Percentiles rank a stretch among this genome's conserved stretches.
phyloP scores from a whole-genome alignment of 2,329 filamentous ascomycete species.

The Pseudofabraea citricarpa region DNA sequence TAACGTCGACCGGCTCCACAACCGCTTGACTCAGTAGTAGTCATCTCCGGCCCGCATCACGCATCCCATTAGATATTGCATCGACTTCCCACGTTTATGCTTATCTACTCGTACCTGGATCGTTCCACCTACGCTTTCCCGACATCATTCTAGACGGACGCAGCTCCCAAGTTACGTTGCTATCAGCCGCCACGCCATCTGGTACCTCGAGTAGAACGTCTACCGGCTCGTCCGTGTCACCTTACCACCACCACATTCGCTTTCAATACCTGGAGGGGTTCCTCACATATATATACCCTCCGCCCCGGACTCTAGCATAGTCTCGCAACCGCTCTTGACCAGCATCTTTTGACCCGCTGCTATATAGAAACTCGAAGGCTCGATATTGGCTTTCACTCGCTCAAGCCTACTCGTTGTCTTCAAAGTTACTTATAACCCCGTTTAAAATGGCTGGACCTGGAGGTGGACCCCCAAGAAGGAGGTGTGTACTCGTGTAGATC shows the following conservation, averaged over 20 bases:
- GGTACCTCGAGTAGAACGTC: constrained; percentile 5
- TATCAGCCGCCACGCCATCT: constrained; percentile 21
- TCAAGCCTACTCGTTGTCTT: constrained; percentile 31
- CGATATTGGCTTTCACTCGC: constrained; percentile 30
- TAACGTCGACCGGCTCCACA: constrained; percentile 4
- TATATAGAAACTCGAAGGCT: constrained; percentile 12
- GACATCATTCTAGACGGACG: constrained; percentile 10
- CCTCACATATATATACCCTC: no score
- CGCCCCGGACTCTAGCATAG: no score
- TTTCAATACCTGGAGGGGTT: no score
- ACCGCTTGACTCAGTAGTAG: no score
- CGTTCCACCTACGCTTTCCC: constrained; percentile 2
- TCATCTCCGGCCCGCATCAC: no score
- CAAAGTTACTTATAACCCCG: constrained; percentile 15
- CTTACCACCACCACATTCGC: constrained; percentile 25
- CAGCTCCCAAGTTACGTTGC: constrained; percentile 19
- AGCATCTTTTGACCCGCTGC: no score
- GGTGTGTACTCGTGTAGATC: constrained; percentile 34
- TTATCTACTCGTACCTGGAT: constrained; percentile 14
- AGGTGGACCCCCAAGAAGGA: constrained; percentile 81
- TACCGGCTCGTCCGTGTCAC: constrained; percentile 12
- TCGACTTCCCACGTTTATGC: no score
- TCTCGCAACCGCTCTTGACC: no score
- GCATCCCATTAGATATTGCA: no score
- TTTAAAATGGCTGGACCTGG: constrained; percentile 83